A percentile compares a stretch with the other conserved stretches of the same genome.
Conservation (phyloP, 176 grass and related monocot species). For the Cenchrus purpureus region DNA sequence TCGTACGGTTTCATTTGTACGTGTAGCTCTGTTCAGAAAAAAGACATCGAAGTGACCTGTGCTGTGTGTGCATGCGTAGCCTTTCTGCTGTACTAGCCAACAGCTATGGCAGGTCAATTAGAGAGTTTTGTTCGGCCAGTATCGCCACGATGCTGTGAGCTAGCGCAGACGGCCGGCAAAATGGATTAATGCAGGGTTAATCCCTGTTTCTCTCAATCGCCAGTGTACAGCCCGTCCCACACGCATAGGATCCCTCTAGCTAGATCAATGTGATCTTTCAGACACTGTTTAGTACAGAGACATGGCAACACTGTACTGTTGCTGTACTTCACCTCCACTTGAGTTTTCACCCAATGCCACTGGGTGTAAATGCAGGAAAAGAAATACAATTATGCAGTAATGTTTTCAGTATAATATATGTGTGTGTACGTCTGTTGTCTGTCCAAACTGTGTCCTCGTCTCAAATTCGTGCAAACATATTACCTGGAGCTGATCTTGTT, state of each 20-base stretch:
- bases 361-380: background rate
- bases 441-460: background rate
- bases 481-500: slow-evolving; percentile 64
- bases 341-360: background rate
- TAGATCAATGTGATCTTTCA: background rate
- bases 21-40: background rate
- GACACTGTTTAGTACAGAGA: background rate
- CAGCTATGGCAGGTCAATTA: slow-evolving; percentile 6
- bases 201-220: slow-evolving; percentile 1
- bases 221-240: background rate
- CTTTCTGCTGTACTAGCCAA: slow-evolving; percentile 17
- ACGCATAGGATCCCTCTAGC: background rate
- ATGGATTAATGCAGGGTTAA: background rate
- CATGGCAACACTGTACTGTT: background rate
- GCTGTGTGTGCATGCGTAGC: background rate
- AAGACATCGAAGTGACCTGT: slow-evolving; percentile 27
- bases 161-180: background rate
- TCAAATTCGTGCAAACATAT: background rate
- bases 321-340: background rate
- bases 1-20: background rate
- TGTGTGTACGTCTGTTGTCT: too few species aligned
- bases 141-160: background rate
- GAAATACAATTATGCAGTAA: background rate
- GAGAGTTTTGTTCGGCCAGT: slow-evolving; percentile 1
- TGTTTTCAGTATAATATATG: background rate